These are phyloP conservation scores for Alternaria arbusti DNA, from an alignment of 2,329 filamentous ascomycete species.

Conservation along the genomic window DNA sequence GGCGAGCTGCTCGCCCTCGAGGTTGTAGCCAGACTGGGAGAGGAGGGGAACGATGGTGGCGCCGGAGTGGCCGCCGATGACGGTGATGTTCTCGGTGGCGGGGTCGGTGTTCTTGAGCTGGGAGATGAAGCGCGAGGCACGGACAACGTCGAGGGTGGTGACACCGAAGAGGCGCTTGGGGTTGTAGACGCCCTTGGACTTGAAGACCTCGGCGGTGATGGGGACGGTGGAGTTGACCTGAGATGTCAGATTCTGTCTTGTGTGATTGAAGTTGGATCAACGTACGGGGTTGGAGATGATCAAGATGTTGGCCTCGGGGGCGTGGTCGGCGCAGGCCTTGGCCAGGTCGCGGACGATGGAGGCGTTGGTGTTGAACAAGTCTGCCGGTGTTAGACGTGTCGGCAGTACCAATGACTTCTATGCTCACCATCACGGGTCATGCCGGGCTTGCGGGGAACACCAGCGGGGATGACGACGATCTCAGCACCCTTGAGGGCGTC, in stretches of 20 bases:
- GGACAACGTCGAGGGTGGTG: slow-evolving; percentile 98
- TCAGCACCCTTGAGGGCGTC: slow-evolving; percentile 84
- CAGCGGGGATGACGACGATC: slow-evolving; percentile 96
- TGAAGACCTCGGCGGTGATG: slow-evolving; percentile 97
- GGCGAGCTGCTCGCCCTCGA: slow-evolving; percentile 75
- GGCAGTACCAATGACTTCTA: background rate
- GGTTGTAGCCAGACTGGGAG: slow-evolving; percentile 89
- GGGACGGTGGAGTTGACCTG: slow-evolving; percentile 98
- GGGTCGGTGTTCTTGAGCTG: slow-evolving; percentile 92
- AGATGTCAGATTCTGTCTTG: slow-evolving; percentile 9
- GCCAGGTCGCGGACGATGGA: slow-evolving; percentile 98
- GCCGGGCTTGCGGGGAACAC: slow-evolving; percentile 98
- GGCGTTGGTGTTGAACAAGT: slow-evolving; percentile 99
- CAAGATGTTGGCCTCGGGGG: slow-evolving; percentile 92
- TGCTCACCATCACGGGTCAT: slow-evolving; percentile 90
- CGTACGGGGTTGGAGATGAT: slow-evolving; percentile 95
- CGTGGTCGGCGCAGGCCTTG: slow-evolving; percentile 87
- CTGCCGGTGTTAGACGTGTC: slow-evolving; percentile 51
- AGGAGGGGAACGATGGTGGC: slow-evolving; percentile 98
- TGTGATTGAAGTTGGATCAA: background rate
- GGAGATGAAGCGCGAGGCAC: slow-evolving; percentile 96
- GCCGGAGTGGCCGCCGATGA: slow-evolving; percentile 96
- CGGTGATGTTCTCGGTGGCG: slow-evolving; percentile 90
- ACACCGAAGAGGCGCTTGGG: slow-evolving; percentile 99
- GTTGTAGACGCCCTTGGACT: slow-evolving; percentile 95